Conservation (phyloP, 306 rosid species). For the Quercus aquifolioides region DNA sequence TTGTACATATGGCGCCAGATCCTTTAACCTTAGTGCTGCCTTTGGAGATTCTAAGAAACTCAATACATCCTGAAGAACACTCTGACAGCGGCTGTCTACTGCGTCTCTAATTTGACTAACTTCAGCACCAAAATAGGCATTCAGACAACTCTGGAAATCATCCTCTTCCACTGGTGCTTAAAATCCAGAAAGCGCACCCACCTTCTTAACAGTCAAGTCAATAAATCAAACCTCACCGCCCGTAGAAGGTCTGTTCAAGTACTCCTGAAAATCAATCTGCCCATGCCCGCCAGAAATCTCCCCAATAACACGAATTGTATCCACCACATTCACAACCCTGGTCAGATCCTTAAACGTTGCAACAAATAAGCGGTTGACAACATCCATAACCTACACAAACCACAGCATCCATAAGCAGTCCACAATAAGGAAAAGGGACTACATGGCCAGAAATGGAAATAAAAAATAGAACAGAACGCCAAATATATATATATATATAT, state of each 20-base stretch:
- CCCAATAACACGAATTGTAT: slow-evolving; percentile 38
- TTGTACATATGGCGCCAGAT: slow-evolving; percentile 71
- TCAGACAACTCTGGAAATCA: slow-evolving; percentile 62
- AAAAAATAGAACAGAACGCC: too few relatives aligned
- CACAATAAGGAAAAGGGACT: too few relatives aligned
- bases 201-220: slow-evolving; percentile 59
- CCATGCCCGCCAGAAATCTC: slow-evolving; percentile 26
- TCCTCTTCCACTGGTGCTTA: slow-evolving; percentile 59
- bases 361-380: too few relatives aligned
- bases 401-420: too few relatives aligned
- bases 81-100: slow-evolving; percentile 73
- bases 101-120: slow-evolving; percentile 77
- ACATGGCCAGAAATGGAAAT: too few relatives aligned
- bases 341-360: slow-evolving; percentile 47
- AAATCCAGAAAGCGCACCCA: slow-evolving; percentile 40
- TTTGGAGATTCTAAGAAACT: slow-evolving; percentile 91
- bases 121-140: slow-evolving; percentile 82
- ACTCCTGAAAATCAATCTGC: slow-evolving; percentile 46
- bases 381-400: too few relatives aligned
- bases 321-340: slow-evolving; percentile 45
- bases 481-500: too few relatives aligned
- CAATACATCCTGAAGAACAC: slow-evolving; percentile 73
- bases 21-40: slow-evolving; percentile 78
- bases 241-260: slow-evolving; percentile 46
- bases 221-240: slow-evolving; percentile 91